These are phyloP conservation scores for Ulota crispa DNA, from an alignment of 225 moss, liverwort and hornwort genomes.

Conservation along the genomic window DNA sequence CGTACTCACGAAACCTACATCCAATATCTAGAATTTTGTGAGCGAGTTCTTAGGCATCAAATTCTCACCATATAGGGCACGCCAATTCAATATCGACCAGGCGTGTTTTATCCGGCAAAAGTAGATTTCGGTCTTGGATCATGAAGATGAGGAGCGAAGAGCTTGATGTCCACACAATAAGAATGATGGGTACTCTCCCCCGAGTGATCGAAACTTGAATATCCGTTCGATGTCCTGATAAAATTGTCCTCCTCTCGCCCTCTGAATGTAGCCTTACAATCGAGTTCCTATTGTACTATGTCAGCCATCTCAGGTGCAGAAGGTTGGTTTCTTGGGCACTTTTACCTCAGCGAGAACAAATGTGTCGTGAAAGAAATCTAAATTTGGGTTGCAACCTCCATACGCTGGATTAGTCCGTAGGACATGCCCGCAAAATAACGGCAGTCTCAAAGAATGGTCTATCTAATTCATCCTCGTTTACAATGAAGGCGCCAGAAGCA, in stretches of 20 bases:
- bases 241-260: slow-evolving; percentile 29
- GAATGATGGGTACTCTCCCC: slow-evolving; percentile 30
- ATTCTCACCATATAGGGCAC: slow-evolving; percentile 38
- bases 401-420: slow-evolving; percentile 27
- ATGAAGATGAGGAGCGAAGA: slow-evolving; percentile 29
- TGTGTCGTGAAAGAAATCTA: slow-evolving; percentile 22
- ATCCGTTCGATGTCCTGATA: slow-evolving; percentile 22
- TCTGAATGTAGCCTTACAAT: slow-evolving; percentile 29
- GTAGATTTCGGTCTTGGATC: slow-evolving; percentile 28
- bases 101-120: slow-evolving; percentile 34
- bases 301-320: slow-evolving; percentile 31
- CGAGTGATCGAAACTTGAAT: slow-evolving; percentile 18
- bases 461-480: slow-evolving; percentile 33
- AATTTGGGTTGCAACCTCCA: slow-evolving; percentile 31
- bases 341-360: slow-evolving; percentile 11
- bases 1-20: not conserved
- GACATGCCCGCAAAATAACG: slow-evolving; percentile 38
- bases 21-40: not conserved
- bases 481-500: slow-evolving; percentile 32
- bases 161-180: slow-evolving; percentile 38
- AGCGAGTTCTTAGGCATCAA: not conserved
- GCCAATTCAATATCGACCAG: slow-evolving; percentile 14
- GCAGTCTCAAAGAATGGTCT: slow-evolving; percentile 52
- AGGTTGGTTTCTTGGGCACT: slow-evolving; percentile 26
- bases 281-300: slow-evolving; percentile 31